Evolutionary conservation across 352 stramenopile species (phyloP).

Genomic region (Phytophthora constricta): DNA sequence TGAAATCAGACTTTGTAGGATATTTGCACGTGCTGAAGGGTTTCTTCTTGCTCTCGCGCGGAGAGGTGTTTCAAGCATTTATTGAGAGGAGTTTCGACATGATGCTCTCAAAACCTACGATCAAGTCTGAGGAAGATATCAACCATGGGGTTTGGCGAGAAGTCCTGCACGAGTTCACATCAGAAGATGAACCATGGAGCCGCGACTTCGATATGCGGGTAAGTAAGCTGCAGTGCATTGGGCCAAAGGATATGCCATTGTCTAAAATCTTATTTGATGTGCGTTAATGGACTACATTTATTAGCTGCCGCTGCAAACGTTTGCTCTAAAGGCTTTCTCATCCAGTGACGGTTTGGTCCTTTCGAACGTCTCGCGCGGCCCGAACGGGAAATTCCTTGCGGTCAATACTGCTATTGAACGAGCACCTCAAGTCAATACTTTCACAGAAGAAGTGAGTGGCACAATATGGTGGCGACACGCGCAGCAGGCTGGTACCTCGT

Average conservation of each 20-base stretch:
- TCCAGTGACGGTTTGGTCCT: constrained; percentile 39
- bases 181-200: constrained; percentile 47
- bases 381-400: constrained; percentile 41
- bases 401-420: constrained; percentile 9
- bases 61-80: constrained; percentile 78
- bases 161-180: constrained; percentile 56
- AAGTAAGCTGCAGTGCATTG: constrained; percentile 9
- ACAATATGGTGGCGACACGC: constrained; percentile 59
- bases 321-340: constrained; percentile 53
- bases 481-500: constrained; percentile 43
- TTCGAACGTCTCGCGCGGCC: constrained; percentile 29
- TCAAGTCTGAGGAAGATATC: constrained; percentile 67
- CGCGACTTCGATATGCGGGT: constrained; percentile 57
- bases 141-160: constrained; percentile 69
- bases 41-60: constrained; percentile 71
- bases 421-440: constrained; percentile 1
- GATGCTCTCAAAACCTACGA: constrained; percentile 58
- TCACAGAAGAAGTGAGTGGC: constrained; percentile 30
- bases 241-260: neutral
- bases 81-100: constrained; percentile 66
- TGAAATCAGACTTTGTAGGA: constrained; percentile 67
- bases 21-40: constrained; percentile 65
- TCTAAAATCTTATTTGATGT: neutral
- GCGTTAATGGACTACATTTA: neutral
- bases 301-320: constrained; percentile 67